Base-by-base conservation (phyloP, 2,329 filamentous ascomycete genomes). In the Nemania diffusa region DNA sequence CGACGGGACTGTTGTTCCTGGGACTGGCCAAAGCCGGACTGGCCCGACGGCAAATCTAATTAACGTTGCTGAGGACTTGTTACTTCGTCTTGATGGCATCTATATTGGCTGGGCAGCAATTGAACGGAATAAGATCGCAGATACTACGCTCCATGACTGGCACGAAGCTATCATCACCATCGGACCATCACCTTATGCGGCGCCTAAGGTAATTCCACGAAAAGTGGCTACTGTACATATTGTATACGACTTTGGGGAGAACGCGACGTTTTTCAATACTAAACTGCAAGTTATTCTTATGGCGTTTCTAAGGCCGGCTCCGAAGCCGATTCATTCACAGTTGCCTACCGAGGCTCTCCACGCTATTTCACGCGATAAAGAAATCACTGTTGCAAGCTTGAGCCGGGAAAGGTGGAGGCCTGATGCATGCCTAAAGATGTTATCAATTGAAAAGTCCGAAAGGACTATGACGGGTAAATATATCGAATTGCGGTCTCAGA, bases 91-190 rank as follows among this genome's bases (percentile, higher is more conserved):
- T 57, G 79, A 81, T 13, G 90, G 90, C 0, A 83, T 90, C 6
- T 92, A 90, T 72, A 88, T 90, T 44, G 89, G 88, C 2, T 92
- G 90, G 90, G 85, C 84, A 0, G 78, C 83, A 0, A 72, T 88
- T 1, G 68, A 82, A 1, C 78, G 80, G 0, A 75, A 76, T 0
- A 76, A 79, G 24, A 74, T 72, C 0, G 69, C 74, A 2, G 79
- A 81, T 2, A 75, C 75, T 3, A 57, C 81, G 1, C 76, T 81
- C 0, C 66, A 76, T 3, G 80, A 83, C 34, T 92, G 90, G 90
- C 81, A 85, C 67, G 85, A 89, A 71, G 82, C 84, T 2, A 79
- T 92, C 11, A 82, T 92, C 55, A 86, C 84, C 0, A 81, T 90
- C 20, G 83, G 84, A 0, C 85, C 87, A 0, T 79, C 84, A 0